These are phyloP conservation scores for Graphilbum sp. DNA, from an alignment of 2,329 filamentous ascomycete genomes.

Conservation along the genomic window DNA sequence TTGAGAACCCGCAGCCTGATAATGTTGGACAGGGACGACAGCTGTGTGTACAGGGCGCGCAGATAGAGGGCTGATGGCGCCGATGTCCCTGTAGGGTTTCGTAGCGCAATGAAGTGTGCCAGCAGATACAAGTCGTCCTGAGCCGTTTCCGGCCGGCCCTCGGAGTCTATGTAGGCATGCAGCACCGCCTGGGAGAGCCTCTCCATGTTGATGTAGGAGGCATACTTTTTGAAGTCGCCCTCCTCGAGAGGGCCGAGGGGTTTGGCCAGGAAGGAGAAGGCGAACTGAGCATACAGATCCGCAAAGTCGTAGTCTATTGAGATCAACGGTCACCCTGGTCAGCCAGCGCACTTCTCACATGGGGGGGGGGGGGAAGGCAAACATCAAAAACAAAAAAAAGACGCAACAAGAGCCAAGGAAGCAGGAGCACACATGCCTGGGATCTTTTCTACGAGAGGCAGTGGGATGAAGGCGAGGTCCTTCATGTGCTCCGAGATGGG, in stretches of 20 bases:
- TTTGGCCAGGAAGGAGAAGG: conserved; percentile 21
- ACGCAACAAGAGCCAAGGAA: not conserved
- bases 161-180: conserved; percentile 15
- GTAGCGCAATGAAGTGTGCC: conserved; percentile 47
- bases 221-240: conserved; percentile 19
- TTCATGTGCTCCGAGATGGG: not conserved
- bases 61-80: conserved; percentile 26
- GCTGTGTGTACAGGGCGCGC: conserved; percentile 34
- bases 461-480: no score
- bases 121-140: conserved; percentile 37
- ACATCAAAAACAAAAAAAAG: not conserved
- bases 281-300: conserved; percentile 20
- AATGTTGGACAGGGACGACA: conserved; percentile 33
- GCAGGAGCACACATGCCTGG: not conserved
- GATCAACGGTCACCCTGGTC: no score
- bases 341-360: no score
- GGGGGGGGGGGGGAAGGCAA: not conserved
- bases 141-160: conserved; percentile 22
- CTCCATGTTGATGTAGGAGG: conserved; percentile 20
- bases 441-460: not conserved
- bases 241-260: conserved; percentile 25
- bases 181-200: conserved; percentile 26
- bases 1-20: conserved; percentile 29
- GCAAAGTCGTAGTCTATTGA: not conserved
- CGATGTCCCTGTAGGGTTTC: conserved; percentile 18